Evolutionary conservation across 345 rosid species (phyloP), one percentile per base, ranked within the genome.

Genomic region (Ailanthus altissimus): DNA sequence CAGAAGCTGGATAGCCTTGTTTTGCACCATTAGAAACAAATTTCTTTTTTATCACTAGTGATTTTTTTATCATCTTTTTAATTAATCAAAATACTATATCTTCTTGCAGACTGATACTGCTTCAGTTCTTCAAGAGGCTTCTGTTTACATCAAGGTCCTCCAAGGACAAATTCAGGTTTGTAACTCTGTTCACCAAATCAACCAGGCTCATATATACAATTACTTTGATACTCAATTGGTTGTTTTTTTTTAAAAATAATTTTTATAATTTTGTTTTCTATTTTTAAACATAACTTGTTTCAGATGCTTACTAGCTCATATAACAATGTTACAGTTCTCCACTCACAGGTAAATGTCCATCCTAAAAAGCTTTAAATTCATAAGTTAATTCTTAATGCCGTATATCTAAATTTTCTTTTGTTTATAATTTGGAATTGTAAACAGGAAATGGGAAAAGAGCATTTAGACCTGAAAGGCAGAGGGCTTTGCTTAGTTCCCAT

Each of bases 91-190:
- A 14, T 57, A 26, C 28, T n/a, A 8, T 58, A 42, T 25, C 32
- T 25, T 32, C 32, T 75, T 84, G 85, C 86, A 91, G 94, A 88
- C 92, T 42, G 92, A 91, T 67, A 89, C 92, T 49, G 92, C 92
- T 50, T 89, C 94, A 57, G 94, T 91, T 54, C 94, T 91, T 73
- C 85, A 87, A 85, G 93, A 89, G 81, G 90, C 95, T 66, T 78
- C 84, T 74, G 82, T 86, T 51, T 85, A 81, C 53, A 91, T 91
- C 83, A 88, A 84, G 80, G 85, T 88, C 47, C 88, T 89, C 32
- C 93, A 89, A 45, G 85, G 86, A 28, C 91, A 91, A 67, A 88
- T 91, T 75, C 85, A 88, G 87, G 95, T 88, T 68, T 5, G 21
- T 38, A 42, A 2, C 59, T 53, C 6, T 13, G 38, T 20, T 32